Evolutionary conservation across 2,329 filamentous ascomycete genomes (phyloP).

Genomic region (Alternaria arbusti): DNA sequence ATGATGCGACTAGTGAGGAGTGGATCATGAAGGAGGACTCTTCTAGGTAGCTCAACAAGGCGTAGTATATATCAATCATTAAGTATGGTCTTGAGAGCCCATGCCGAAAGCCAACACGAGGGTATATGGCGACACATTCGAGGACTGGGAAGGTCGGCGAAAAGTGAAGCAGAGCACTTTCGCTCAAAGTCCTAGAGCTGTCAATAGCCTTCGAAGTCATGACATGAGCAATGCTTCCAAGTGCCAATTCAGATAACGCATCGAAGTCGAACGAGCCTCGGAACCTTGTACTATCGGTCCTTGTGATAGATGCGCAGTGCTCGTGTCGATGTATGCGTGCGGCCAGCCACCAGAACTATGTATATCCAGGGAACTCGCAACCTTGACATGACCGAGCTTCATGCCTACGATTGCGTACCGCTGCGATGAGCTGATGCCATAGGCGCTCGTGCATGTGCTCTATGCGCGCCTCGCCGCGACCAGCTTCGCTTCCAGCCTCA

Average conservation of each 20-base stretch:
- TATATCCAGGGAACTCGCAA: not conserved
- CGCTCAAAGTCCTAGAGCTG: not conserved
- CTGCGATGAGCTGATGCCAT: not conserved
- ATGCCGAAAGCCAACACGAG: not conserved
- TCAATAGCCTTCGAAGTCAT: not conserved
- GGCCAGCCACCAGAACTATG: not conserved
- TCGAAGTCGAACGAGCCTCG: not conserved
- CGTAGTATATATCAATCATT: not conserved
- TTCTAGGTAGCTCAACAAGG: not conserved
- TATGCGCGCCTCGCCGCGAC: not conserved
- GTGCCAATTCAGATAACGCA: not conserved
- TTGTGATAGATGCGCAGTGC: not conserved
- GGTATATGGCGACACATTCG: not conserved
- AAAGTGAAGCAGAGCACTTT: not conserved
- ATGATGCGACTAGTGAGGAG: not conserved
- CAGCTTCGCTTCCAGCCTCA: not conserved
- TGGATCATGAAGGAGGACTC: not conserved
- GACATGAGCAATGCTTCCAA: not conserved
- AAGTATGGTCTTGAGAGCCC: not conserved
- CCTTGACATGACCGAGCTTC: not conserved
- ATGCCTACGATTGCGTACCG: not conserved
- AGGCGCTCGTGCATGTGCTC: not conserved
- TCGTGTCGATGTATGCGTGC: not conserved
- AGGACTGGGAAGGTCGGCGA: not conserved
- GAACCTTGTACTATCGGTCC: not conserved